Base-by-base conservation (phyloP, 164 flowering plant genomes). In the Tetrastigma voinierianum region DNA sequence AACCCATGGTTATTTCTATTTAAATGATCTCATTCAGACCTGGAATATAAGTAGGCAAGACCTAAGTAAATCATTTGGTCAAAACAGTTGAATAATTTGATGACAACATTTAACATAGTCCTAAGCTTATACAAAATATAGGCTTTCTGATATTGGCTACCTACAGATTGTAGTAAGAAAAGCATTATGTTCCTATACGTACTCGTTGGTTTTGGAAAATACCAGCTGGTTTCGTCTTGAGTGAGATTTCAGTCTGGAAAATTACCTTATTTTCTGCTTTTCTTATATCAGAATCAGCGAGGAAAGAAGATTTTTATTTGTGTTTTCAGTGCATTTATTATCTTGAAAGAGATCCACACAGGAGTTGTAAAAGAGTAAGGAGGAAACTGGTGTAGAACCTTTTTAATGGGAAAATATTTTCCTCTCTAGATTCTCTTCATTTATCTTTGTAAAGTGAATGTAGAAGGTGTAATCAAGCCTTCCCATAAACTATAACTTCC, bases 101-200 rank as follows among this genome's bases (percentile, higher is more conserved):
- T 32, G 40, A 32, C 7, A 32, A 32, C 40, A 3, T 32, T 32
- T 32, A 32, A 32, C 40, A 32, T 32, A 7, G 6, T 32, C 40
- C 40, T 32, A 32, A 32, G 6, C 40, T 32, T 32, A 7, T 32
- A 32, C 40, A 32, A 32, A 32, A 4, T 32, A 32, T 7, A 32
- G 6, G 40, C 40, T 17, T 61, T 67, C 45, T 62, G 12, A 19
- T 64, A 17, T 13, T 65, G 20, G 62, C 18, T 24, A 24, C 48
- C 23, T 17, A 1, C 83, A 93, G 98, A 86, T 91, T 65, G 98
- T 93, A 1, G 98, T 93, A 88, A 82, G 98, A 93, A 74, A 93
- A 84, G 74, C 81, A 86, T 56, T 83, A 78, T 68, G 45, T 84
- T 69, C 87, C 91, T 20, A 66, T 79, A 12, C 73, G 67, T 79